These are phyloP conservation scores for Fusarium duplospermum DNA, from an alignment of 2,329 filamentous ascomycete species.

Conservation along the genomic window DNA sequence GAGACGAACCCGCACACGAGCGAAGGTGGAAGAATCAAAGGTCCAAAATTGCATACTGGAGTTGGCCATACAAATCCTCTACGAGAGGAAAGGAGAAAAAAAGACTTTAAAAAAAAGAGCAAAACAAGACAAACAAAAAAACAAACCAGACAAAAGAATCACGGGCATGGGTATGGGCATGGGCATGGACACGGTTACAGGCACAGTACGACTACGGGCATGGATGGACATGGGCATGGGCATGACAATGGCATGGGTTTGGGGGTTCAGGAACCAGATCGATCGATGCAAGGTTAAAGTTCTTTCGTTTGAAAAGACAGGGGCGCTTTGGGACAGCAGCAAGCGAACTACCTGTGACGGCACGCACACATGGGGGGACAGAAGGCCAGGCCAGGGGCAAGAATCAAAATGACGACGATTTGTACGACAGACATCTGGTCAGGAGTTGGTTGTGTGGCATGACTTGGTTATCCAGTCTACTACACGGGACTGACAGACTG, in stretches of 20 bases:
- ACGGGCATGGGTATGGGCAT: not conserved
- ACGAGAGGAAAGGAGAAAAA: not conserved
- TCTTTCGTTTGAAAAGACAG: conserved; percentile 33
- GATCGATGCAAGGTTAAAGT: conserved; percentile 10
- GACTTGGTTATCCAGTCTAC: not conserved
- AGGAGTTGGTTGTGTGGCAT: conserved; percentile 15
- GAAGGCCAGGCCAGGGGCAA: not conserved
- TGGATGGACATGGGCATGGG: conserved; percentile 5
- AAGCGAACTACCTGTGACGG: not conserved
- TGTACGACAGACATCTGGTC: conserved; percentile 39
- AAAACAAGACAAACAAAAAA: not conserved
- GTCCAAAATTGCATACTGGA: conserved; percentile 19
- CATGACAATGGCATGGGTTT: conserved; percentile 18
- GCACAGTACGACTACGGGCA: not conserved
- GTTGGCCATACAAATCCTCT: conserved; percentile 9
- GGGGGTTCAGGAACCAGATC: conserved; percentile 23
- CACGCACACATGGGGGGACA: not conserved
- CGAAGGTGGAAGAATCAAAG: not conserved
- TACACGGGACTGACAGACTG: not conserved
- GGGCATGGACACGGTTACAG: not conserved
- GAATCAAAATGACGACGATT: conserved; percentile 27
- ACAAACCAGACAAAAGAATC: conserved; percentile 7
- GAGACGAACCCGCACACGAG: not conserved
- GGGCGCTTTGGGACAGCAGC: conserved; percentile 11
- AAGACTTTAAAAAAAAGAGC: conserved; percentile 4